These are phyloP conservation scores for Phytophthora crassamura DNA, from an alignment of 352 stramenopile species.

Conservation along the genomic window DNA sequence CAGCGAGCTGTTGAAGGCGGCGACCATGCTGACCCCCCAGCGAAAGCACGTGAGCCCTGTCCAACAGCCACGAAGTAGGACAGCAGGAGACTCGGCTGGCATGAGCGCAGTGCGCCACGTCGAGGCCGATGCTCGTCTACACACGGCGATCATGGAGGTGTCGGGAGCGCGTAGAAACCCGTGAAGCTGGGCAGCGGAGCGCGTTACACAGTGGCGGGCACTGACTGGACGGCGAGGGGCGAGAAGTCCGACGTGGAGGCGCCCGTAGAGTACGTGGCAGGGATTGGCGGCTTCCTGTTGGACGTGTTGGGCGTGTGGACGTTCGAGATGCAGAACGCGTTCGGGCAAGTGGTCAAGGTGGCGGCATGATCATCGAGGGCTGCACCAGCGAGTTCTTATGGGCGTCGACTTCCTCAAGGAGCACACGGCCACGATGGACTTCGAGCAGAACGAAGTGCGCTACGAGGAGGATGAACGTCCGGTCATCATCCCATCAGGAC, in stretches of 20 bases:
- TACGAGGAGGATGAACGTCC: background rate
- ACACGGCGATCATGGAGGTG: too few relatives aligned
- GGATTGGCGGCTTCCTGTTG: conserved; percentile 5
- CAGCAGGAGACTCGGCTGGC: too few relatives aligned
- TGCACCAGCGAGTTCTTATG: conserved; percentile 5
- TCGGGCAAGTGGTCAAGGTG: background rate
- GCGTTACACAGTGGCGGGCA: background rate
- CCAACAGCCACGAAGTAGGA: too few relatives aligned
- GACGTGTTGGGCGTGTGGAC: conserved; percentile 7
- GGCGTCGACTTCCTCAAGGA: background rate
- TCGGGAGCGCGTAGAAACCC: too few relatives aligned
- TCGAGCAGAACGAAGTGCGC: background rate
- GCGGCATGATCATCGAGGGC: too few relatives aligned
- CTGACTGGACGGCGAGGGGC: conserved; percentile 5
- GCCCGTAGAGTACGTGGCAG: too few relatives aligned
- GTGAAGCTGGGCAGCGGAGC: conserved; percentile 13
- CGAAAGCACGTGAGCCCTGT: too few relatives aligned
- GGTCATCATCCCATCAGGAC: conserved; percentile 7
- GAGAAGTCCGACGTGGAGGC: background rate
- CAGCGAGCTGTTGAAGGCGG: too few relatives aligned
- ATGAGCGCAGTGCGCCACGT: too few relatives aligned
- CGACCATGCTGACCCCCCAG: too few relatives aligned
- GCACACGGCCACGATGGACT: conserved; percentile 4
- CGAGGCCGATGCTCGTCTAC: too few relatives aligned
- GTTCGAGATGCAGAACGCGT: background rate